A percentile compares a stretch with the other conserved stretches of the same genome.
phyloP scores from a whole-genome alignment of 2,329 filamentous ascomycete genomes.

The Pleomassaria siparia region DNA sequence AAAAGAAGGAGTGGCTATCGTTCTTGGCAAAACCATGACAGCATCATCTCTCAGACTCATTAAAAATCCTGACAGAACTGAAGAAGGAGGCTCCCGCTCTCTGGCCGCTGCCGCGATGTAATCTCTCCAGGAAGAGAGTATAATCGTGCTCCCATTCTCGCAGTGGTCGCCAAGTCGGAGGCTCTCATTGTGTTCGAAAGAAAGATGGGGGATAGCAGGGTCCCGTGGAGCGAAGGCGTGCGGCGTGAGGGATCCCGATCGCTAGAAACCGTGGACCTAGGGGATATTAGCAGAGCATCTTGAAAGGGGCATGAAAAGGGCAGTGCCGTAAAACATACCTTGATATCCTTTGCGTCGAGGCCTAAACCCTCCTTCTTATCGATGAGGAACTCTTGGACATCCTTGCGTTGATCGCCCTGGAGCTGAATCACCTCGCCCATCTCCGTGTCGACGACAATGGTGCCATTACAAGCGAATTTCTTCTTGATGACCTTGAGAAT shows the following conservation, averaged over 20 bases:
- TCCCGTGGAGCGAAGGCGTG: constrained; percentile 13
- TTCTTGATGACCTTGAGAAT: constrained; percentile 99
- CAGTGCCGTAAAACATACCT: constrained; percentile 55
- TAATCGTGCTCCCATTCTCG: constrained; percentile 1
- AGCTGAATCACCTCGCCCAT: constrained; percentile 99
- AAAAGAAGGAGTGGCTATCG: not conserved
- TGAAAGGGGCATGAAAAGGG: not conserved
- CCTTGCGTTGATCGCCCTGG: constrained; percentile 98
- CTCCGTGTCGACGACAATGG: constrained; percentile 91
- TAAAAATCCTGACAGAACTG: constrained; percentile 1
- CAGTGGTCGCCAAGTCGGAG: not conserved
- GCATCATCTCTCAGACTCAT: constrained; percentile 1
- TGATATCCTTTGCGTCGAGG: constrained; percentile 95
- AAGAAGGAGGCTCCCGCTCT: not conserved
- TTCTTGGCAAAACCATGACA: not conserved
- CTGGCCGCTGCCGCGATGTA: not conserved
- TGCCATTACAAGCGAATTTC: constrained; percentile 99
- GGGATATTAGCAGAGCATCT: not conserved
- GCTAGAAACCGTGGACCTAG: constrained; percentile 42
- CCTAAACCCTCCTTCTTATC: constrained; percentile 94
- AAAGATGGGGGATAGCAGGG: constrained; percentile 6
- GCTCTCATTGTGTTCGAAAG: constrained; percentile 6
- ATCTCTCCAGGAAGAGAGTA: constrained; percentile 1
- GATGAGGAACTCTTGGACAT: constrained; percentile 95
- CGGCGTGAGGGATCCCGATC: constrained; percentile 15